Evolutionary conservation across 331 rosid genomes (phyloP).

Genomic region (Rosa hybrid): DNA sequence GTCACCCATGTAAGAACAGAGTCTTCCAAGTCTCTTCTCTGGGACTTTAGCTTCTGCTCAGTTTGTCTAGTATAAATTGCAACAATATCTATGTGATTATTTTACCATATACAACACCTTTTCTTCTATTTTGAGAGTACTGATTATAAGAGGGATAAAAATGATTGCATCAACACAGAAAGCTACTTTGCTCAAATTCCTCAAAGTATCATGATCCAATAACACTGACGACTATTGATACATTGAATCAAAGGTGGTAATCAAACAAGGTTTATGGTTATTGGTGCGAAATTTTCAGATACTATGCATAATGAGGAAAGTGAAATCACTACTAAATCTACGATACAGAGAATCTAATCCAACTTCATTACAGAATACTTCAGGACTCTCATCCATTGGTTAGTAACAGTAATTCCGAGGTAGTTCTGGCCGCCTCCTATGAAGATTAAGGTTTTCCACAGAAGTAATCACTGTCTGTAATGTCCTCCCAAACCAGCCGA

Average conservation of each 20-base stretch:
- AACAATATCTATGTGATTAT: constrained; percentile 1
- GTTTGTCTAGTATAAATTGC: constrained; percentile 33
- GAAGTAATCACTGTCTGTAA: no score
- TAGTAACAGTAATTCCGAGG: no score
- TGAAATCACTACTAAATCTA: no score
- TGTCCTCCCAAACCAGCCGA: no score
- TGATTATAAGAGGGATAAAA: background rate
- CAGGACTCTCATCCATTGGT: no score
- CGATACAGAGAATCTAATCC: no score
- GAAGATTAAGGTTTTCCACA: no score
- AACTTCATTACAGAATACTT: no score
- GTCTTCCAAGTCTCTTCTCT: constrained; percentile 45
- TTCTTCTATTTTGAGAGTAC: background rate
- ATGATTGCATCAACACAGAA: background rate
- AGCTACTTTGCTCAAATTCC: background rate
- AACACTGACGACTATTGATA: background rate
- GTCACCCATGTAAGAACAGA: constrained; percentile 25
- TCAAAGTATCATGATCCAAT: background rate
- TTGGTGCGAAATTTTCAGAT: no score
- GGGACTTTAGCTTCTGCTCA: constrained; percentile 24
- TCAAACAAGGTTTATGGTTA: no score
- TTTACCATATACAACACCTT: background rate
- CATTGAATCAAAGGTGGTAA: background rate
- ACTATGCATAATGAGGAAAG: no score
- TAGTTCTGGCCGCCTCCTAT: no score